phyloP scores from a whole-genome alignment of 768 basidiomycete genomes.

The Cystobasidium ongulense region DNA sequence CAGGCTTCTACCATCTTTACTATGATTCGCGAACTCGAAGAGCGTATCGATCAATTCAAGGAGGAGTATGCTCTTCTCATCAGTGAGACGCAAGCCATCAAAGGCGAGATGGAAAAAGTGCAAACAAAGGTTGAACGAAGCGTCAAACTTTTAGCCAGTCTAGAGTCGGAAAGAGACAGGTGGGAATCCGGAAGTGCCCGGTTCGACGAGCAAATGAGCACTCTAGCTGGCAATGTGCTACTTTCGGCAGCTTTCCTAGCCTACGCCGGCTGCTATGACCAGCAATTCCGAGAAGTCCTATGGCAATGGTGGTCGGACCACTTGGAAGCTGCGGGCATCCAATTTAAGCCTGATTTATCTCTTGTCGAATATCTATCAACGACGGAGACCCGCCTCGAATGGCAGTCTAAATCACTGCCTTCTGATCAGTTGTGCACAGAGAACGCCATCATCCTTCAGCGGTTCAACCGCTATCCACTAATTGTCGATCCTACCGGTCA shows the following conservation, averaged over 20 bases:
- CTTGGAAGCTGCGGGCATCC: conserved; percentile 76
- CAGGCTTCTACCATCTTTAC: conserved; percentile 80
- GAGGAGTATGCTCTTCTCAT: conserved; percentile 95
- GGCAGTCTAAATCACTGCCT: conserved; percentile 93
- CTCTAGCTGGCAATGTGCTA: conserved; percentile 92
- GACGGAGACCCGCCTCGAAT: conserved; percentile 86
- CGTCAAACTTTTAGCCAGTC: conserved; percentile 83
- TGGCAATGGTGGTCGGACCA: conserved; percentile 92
- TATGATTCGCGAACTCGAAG: conserved; percentile 85
- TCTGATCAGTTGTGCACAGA: conserved; percentile 92
- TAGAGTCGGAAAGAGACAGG: conserved; percentile 85
- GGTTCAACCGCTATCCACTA: conserved; percentile 93
- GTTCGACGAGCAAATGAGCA: conserved; percentile 96
- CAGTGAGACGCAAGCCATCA: conserved; percentile 93
- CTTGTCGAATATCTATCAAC: conserved; percentile 93
- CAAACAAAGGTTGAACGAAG: conserved; percentile 94
- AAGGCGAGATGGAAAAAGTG: conserved; percentile 93
- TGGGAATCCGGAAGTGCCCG: conserved; percentile 93
- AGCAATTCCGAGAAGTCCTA: conserved; percentile 93
- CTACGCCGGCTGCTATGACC: conserved; percentile 97
- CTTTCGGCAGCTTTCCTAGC: conserved; percentile 93
- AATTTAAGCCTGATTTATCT: conserved; percentile 83
- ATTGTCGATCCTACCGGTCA: conserved; percentile 98
- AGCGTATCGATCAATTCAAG: conserved; percentile 87
- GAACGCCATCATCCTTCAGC: conserved; percentile 99